Percentiles rank a stretch among this genome's conserved stretches.
Conservation (phyloP, 192 early-diverging fungal genomes). For the Umbelopsis sp. region DNA sequence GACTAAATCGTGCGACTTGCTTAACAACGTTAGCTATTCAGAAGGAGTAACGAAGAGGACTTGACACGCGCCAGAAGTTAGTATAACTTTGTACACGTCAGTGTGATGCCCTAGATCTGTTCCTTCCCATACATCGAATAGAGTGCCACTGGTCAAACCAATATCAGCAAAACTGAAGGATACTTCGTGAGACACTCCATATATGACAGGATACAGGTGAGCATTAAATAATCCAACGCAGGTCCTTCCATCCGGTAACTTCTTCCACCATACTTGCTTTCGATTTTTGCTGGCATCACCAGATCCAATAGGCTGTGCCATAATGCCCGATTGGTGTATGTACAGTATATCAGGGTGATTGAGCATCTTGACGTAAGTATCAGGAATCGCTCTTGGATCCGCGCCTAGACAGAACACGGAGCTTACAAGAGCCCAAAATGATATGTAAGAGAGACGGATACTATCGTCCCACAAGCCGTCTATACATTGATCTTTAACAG, state of each 20-base stretch:
- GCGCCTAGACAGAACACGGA: constrained; percentile 38
- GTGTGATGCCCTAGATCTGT: constrained; percentile 2
- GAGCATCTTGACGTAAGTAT: constrained; percentile 25
- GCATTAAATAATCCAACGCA: constrained; percentile 35
- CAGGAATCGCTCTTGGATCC: constrained; percentile 33
- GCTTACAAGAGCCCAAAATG: constrained; percentile 33
- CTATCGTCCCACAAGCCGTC: constrained; percentile 36
- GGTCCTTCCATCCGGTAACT: constrained; percentile 22
- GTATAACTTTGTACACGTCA: constrained; percentile 1
- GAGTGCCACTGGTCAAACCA: constrained; percentile 12
- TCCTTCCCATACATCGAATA: constrained; percentile 35
- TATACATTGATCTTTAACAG: constrained; percentile 25
- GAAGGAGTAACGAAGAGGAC: constrained; percentile 19
- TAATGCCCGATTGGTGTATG: constrained; percentile 35
- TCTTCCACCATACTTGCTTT: constrained; percentile 38
- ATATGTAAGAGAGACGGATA: constrained; percentile 31
- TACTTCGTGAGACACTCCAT: constrained; percentile 22
- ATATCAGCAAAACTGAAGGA: constrained; percentile 16
- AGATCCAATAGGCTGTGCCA: constrained; percentile 28
- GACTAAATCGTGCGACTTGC: not conserved
- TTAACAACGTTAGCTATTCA: not conserved
- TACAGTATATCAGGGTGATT: constrained; percentile 31
- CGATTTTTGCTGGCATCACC: constrained; percentile 30
- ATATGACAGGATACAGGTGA: constrained; percentile 18
- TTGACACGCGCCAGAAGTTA: constrained; percentile 33